Evolutionary conservation across 768 basidiomycete species (phyloP), one percentile per base, ranked within the genome.

Genomic region (Nidularia pulvinata): DNA sequence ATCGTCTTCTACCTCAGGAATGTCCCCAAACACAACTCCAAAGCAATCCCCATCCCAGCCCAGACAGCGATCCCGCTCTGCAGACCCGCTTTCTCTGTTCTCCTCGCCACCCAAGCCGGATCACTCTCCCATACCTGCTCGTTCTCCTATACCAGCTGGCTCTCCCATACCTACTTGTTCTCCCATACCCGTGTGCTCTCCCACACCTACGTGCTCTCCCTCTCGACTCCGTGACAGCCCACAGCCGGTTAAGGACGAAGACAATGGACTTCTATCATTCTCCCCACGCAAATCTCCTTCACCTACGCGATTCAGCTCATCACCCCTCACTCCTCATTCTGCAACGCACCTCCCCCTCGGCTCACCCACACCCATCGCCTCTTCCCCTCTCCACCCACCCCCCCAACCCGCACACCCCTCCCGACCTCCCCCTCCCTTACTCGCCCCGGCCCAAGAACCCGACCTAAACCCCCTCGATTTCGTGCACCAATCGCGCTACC

Each of bases 401-500:
- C 37, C 25, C 16, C 39, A 42, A 16, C 39, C 39, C 11, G 16
- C 43, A 50, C 39, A 46, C 46, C 55, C 56, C 14, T 11, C 53
- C 25, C 43, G 47, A 34, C 30, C 19, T 42, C 39, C 39, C 39
- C 11, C 13, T 42, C 39, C 16, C 11, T 16, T 42, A 42, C 13
- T 16, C 2, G 39, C 16, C 11, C 39, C 39, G 39, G 11, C 16
- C 11, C 39, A 42, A 16, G 13, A 42, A 16, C 2, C 39, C 16
- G 39, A 42, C 13, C 25, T 30, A 30, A 30, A 30, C 5, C 7
- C 45, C 10, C 11, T 30, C 2, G 13, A 10, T 3, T 4, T 25
- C 13, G 25, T 5, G 10, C 13, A 11, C 11, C 59, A 57, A 33
- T 52, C 59, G 30, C 73, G 84, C 33, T 88, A 88, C 62, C 68